A percentile compares a stretch with the other conserved stretches of the same genome.
These are phyloP conservation scores for Karstenula rhodostoma DNA, from an alignment of 2,329 filamentous ascomycete genomes.

Conservation along the genomic window DNA sequence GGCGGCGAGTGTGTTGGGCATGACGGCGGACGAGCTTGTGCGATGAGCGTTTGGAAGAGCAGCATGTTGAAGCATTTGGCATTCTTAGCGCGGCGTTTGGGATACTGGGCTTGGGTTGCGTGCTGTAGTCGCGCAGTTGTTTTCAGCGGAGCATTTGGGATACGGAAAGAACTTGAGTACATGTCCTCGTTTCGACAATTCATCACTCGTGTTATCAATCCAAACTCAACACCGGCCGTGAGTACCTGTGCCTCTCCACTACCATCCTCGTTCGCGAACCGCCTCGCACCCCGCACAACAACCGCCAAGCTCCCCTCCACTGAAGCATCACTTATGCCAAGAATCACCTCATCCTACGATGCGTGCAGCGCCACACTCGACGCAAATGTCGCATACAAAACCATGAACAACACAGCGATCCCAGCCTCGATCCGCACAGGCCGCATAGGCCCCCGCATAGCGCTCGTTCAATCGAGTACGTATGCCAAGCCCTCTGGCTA, in stretches of 20 bases:
- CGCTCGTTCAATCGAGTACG: conserved; percentile 32
- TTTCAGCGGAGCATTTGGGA: neutral
- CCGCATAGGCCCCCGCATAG: conserved; percentile 10
- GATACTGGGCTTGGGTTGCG: neutral
- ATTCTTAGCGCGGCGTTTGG: conserved; percentile 18
- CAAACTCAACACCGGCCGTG: too few species aligned
- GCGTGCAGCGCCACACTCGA: neutral
- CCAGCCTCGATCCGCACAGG: neutral
- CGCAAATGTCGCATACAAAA: too few species aligned
- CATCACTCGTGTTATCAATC: too few species aligned
- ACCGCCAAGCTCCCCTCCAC: conserved; percentile 18
- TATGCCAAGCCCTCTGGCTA: conserved; percentile 37
- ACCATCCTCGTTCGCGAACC: neutral
- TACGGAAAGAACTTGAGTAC: neutral
- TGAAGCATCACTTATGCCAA: neutral
- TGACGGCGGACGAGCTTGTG: conserved; percentile 18
- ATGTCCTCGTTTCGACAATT: neutral
- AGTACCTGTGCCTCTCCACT: too few species aligned
- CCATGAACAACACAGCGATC: neutral
- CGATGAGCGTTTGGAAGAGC: conserved; percentile 1
- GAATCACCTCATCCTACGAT: neutral
- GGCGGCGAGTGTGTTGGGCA: conserved; percentile 14
- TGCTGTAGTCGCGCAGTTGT: neutral
- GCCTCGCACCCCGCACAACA: neutral
- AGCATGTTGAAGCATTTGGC: conserved; percentile 7